Base-by-base conservation (phyloP, 768 basidiomycete genomes). In the Kwoniella mangroviensis region DNA sequence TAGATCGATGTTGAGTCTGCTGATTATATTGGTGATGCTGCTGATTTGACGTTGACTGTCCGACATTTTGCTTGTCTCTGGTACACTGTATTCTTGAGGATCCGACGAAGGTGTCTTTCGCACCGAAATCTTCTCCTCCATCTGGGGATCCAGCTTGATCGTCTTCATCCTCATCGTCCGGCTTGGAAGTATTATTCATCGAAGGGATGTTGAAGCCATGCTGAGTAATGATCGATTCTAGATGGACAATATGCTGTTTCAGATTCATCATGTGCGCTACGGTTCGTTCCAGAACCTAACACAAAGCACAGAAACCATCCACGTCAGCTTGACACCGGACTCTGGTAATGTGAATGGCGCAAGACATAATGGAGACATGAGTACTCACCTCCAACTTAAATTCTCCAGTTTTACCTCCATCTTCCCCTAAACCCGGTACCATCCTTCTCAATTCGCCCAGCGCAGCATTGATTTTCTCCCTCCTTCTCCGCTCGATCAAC, bases 391-490 rank as follows among this genome's bases (percentile, higher is more conserved):
- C 94, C 26, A 96, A 86, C 84, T 95, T 96, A 86, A 94, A 95
- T 83, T 95, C 93, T 79, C 92, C 92, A 75, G 90, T 91, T 81
- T 88, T 88, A 63, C 86, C 85, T 76, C 88, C 89, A 4, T 86
- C 83, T 17, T 82, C 76, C 0, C 75, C 78, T 34, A 81, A 63
- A 40, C 85, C 77, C 0, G 93, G 93, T 0, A 96, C 92, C 75
- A 97, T 89, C 72, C 86, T 86, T 71, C 90, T 88, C 55, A 98
- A 84, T 2, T 90, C 88, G 2, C 90, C 86, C 5, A 98, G 86
- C 0, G 94, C 93, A 62, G 93, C 90, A 79, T 98, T 98, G 73
- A 98, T 98, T 87, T 97, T 97, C 12, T 95, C 96, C 69, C 95
- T 87, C 40, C 95, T 85, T 0, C 94, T 89, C 79, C 95, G 92